These are phyloP conservation scores for Gyrodon lividus DNA, from an alignment of 768 basidiomycete genomes.

Conservation along the genomic window DNA sequence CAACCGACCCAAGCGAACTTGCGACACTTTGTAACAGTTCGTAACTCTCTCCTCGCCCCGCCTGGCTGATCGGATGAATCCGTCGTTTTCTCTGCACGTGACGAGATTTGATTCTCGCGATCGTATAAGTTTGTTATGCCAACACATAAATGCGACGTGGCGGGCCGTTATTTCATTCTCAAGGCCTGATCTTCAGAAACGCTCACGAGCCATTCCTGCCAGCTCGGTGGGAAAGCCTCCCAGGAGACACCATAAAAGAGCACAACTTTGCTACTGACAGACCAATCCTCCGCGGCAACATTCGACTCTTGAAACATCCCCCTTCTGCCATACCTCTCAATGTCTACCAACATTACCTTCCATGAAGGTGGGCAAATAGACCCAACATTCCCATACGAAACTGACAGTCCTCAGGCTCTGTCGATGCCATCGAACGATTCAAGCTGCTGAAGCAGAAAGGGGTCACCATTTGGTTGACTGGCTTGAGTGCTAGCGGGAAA, in stretches of 20 bases:
- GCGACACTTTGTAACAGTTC: no score
- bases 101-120: no score
- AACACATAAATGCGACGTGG: no score
- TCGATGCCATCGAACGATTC: slow-evolving; percentile 64
- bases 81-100: not conserved
- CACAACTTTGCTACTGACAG: not conserved
- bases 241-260: slow-evolving; percentile 16
- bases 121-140: no score
- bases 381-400: not conserved
- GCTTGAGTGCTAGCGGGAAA: slow-evolving; percentile 94
- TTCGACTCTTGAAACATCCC: not conserved
- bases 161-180: no score
- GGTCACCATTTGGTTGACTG: slow-evolving; percentile 94
- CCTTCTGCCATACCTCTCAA: slow-evolving; percentile 8
- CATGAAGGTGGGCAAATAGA: slow-evolving; percentile 50
- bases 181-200: slow-evolving; percentile 1
- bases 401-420: slow-evolving; percentile 55
- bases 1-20: no score
- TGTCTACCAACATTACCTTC: slow-evolving; percentile 61
- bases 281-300: not conserved
- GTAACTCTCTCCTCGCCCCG: no score
- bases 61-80: no score
- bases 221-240: not conserved
- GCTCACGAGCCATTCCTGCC: not conserved
- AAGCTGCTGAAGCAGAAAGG: slow-evolving; percentile 75